Base-by-base conservation (phyloP, 257 asterid species). In the Fraxinus anomala region DNA sequence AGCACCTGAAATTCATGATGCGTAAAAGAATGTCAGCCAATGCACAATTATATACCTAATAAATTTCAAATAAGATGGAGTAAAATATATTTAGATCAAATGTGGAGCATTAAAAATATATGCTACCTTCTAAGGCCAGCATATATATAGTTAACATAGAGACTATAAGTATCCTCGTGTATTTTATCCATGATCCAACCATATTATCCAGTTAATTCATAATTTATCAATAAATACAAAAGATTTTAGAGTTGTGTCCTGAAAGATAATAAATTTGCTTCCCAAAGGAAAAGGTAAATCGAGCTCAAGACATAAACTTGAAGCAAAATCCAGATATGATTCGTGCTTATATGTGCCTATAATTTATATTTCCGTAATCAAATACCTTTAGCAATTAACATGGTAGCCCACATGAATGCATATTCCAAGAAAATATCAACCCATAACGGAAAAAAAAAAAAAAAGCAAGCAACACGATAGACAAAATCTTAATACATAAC, bases 1-100 rank as follows among this genome's bases (percentile, higher is more conserved):
- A 33, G 76, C 89, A 77, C 90, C 97, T 95, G 91, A 49, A 80
- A 71, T 31, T 68, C 77, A 77, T 71, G 81, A 47, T 47, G 59
- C n/a, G 13, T 12, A 47, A 47, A 47, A 47, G 4, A 47, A 47
- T 47, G n/a, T 47, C n/a, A 47, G 59, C 16, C 4, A 14, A 47
- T 47, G 24, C 28, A 49, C 21, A 30, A n/a, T 24, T 14, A 51
- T 47, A 70, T 19, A 28, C 24, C 28, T 54, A 21, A 1, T 28
- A 40, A 44, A 66, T n/a, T 17, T 54, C 66, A 24, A 65, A 0
- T 42, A 63, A 31, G 74, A 39, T 37, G 21, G 7, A 21, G 26
- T 59, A 59, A 16, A 59, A 59, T 21, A 59, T 8, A 59, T 59
- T 21, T 19, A 6, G 28, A 59, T 54, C 24, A 19, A 54, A 54